These are phyloP conservation scores for Neofusicoccum cordaticola DNA, from an alignment of 2,329 filamentous ascomycete species.

Conservation along the genomic window DNA sequence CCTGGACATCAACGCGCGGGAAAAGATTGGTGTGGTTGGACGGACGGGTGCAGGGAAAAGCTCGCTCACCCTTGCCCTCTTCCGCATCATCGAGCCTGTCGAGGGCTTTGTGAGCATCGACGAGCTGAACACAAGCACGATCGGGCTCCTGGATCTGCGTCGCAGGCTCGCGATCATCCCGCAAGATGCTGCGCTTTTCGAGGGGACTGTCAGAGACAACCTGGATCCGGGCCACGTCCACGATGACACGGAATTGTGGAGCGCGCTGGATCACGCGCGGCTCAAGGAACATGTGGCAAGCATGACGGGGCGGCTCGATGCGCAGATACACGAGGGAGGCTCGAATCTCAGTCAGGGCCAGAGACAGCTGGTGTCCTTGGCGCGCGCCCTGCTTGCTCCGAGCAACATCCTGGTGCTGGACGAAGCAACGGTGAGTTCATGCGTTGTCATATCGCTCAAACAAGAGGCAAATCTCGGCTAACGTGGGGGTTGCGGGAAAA, in stretches of 20 bases:
- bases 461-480: slow-evolving; percentile 4
- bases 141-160: slow-evolving; percentile 85
- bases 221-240: slow-evolving; percentile 92
- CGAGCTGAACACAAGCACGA: slow-evolving; percentile 80
- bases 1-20: slow-evolving; percentile 87
- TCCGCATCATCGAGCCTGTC: slow-evolving; percentile 89
- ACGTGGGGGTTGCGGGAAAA: slow-evolving; percentile 12
- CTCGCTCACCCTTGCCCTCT: slow-evolving; percentile 85
- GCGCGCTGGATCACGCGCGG: slow-evolving; percentile 88
- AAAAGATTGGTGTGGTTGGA: slow-evolving; percentile 97
- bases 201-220: slow-evolving; percentile 90
- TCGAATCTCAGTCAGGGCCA: slow-evolving; percentile 96
- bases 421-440: slow-evolving; percentile 75
- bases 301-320: slow-evolving; percentile 89
- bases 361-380: slow-evolving; percentile 88
- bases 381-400: slow-evolving; percentile 87
- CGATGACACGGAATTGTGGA: slow-evolving; percentile 97
- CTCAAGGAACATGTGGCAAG: slow-evolving; percentile 83
- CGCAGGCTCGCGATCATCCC: slow-evolving; percentile 93
- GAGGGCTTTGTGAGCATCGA: slow-evolving; percentile 87
- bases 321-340: slow-evolving; percentile 88
- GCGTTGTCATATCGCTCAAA: slow-evolving; percentile 9
- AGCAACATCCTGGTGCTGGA: slow-evolving; percentile 97
- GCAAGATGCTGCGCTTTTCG: slow-evolving; percentile 94
- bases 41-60: slow-evolving; percentile 96